Evolutionary conservation across 1,139 yeast species (phyloP), one percentile per base, ranked within the genome.

Genomic region (Kluyveromyces sp.): DNA sequence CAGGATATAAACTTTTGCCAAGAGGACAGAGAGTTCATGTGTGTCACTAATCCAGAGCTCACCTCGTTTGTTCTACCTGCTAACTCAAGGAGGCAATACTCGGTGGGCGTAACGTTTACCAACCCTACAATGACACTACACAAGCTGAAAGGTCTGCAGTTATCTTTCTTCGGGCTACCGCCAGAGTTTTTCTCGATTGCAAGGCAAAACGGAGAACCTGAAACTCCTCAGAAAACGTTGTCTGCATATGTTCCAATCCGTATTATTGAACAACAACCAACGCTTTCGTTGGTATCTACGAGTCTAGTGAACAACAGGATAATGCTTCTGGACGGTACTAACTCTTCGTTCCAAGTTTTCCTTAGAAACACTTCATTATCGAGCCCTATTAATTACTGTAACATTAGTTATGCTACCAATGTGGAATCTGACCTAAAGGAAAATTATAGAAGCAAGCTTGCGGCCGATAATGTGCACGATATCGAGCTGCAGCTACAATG

Each of bases 311-410:
- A 52, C 25, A 56, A 56, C 30, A 51, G 56, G 4, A 48, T 54
- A 22, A 83, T 84, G 89, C 64, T 86, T 36, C 64, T 86, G 20
- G 95, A 86, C 56, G 96, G 96, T 2, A 94, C 87, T 51, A 68
- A 69, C 44, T 70, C 69, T 45, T 55, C 60, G 6, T 80, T 84
- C 51, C 63, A 71, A 0, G 63, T 85, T 3, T 63, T 67, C 1
- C 62, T 87, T 37, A 70, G 75, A 30, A 87, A 87, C 57, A 71
- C 53, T 33, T 61, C 65, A 1, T 39, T 61, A 13, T 48, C 48
- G 13, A 52, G 56, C 29, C 36, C 52, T 1, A 56, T 60, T 12
- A 56, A 58, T 44, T 54, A 54, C 42, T 43, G 63, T 6, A 49
- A 49, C 20, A 48, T 58, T 33, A 41, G 48, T 4, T 49, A 54